Conservation (phyloP, 31 red algal genomes). For the Odonthalia washingtoniensis region DNA sequence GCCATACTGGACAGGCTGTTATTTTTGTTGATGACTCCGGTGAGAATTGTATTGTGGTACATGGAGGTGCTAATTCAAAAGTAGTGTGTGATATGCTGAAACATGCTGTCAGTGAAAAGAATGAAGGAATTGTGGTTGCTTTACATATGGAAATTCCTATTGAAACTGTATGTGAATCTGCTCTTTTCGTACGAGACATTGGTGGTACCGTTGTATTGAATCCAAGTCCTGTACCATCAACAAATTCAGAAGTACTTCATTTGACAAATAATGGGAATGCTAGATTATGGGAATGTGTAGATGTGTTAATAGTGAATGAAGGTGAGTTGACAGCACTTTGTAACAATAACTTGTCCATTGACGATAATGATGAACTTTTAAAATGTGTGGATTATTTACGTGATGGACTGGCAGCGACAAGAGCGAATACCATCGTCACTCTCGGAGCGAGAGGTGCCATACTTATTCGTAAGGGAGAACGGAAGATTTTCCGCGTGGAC, state of each 20-base stretch:
- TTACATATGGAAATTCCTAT: conserved; percentile 49
- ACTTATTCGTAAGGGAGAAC: conserved; percentile 1
- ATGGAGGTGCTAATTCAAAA: conserved; percentile 36
- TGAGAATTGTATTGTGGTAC: conserved; percentile 47
- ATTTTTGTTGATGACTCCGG: conserved; percentile 46
- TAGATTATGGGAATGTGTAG: conserved; percentile 33
- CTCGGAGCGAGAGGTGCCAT: conserved; percentile 49
- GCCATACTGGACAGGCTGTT: conserved; percentile 30
- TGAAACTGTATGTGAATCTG: conserved; percentile 23
- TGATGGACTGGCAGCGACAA: background rate
- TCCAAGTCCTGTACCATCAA: conserved; percentile 41
- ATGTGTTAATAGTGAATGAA: conserved; percentile 61
- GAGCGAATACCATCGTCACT: conserved; percentile 42
- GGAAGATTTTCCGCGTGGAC: background rate
- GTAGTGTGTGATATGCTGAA: conserved; percentile 21
- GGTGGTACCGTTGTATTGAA: conserved; percentile 60
- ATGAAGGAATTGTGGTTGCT: conserved; percentile 27
- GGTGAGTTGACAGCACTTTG: conserved; percentile 7
- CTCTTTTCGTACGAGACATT: background rate
- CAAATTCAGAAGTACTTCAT: background rate
- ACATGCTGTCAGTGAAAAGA: background rate
- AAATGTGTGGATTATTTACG: background rate
- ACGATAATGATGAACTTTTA: conserved; percentile 4
- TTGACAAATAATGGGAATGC: background rate
- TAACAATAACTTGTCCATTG: background rate